phyloP scores from a whole-genome alignment of 257 asterid genomes.

The Ocimum tenuiflorum region DNA sequence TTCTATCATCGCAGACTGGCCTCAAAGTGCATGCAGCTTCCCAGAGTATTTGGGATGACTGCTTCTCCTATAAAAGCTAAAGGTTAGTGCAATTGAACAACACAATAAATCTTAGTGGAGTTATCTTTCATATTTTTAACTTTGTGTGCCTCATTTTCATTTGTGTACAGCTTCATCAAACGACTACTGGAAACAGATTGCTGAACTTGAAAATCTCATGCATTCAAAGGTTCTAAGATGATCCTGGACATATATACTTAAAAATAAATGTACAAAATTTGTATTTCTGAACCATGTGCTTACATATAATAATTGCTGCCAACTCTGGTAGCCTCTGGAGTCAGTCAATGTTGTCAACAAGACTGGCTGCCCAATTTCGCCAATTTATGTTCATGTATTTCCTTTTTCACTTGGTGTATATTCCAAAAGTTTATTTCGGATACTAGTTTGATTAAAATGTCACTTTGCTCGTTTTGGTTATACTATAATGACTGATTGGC shows the following conservation, averaged over 20 bases:
- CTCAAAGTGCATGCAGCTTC: conserved; percentile 31
- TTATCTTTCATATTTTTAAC: background rate
- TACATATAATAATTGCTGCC: background rate
- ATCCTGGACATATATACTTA: background rate
- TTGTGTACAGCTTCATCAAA: conserved; percentile 35
- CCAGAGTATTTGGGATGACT: conserved; percentile 88
- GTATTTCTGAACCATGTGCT: background rate
- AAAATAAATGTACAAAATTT: background rate
- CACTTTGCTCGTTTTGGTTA: background rate
- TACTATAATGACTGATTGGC: conserved; percentile 6
- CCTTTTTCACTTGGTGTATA: no score
- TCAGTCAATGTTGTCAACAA: background rate
- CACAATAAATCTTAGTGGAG: background rate
- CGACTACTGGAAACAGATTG: conserved; percentile 46
- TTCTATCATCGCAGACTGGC: conserved; percentile 46
- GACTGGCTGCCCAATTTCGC: background rate
- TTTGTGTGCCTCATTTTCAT: conserved; percentile 7
- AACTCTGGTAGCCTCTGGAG: background rate
- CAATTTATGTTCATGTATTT: background rate
- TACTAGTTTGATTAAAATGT: background rate
- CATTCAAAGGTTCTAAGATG: conserved; percentile 58
- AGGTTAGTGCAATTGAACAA: conserved; percentile 32
- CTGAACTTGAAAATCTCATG: conserved; percentile 66
- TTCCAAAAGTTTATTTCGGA: no score
- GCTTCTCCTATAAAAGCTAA: conserved; percentile 92